Conservation (phyloP, 163 green algal genomes). For the Smithsoniella earleae region DNA sequence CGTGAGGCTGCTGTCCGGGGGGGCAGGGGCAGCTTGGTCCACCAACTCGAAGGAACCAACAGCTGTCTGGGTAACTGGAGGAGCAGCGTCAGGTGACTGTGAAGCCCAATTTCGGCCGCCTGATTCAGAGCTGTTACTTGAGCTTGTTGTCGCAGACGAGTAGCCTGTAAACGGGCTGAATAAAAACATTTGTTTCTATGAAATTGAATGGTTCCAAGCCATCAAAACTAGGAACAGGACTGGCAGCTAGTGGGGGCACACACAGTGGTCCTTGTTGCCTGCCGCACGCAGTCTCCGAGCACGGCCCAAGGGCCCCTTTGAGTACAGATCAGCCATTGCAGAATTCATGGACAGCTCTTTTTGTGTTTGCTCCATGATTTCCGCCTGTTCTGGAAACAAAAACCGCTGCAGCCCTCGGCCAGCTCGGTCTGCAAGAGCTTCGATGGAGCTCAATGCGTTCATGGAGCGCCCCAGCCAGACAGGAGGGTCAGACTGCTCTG, state of each 20-base stretch:
- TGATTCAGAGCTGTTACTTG: no score
- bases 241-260: no score
- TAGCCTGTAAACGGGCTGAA: no score
- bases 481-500: no score
- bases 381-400: conserved; percentile 2
- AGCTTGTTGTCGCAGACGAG: no score
- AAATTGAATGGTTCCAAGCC: no score
- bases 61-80: no score
- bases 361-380: neutral
- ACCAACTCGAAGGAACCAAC: conserved; percentile 29
- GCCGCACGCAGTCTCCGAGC: conserved; percentile 10
- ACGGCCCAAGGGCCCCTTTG: conserved; percentile 14
- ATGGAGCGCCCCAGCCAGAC: conserved; percentile 20
- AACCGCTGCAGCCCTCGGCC: conserved; percentile 18
- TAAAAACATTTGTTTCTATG: no score
- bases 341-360: conserved; percentile 27
- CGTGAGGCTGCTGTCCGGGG: neutral
- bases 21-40: neutral
- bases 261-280: no score
- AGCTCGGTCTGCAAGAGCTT: conserved; percentile 9
- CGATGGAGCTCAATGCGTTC: neutral
- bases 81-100: no score
- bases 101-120: no score
- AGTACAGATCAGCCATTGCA: conserved; percentile 26
- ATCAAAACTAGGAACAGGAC: no score